A percentile compares a stretch with the other conserved stretches of the same genome.
Conservation (phyloP, 441 rosid genomes). For the Eutrema salsugineum region DNA sequence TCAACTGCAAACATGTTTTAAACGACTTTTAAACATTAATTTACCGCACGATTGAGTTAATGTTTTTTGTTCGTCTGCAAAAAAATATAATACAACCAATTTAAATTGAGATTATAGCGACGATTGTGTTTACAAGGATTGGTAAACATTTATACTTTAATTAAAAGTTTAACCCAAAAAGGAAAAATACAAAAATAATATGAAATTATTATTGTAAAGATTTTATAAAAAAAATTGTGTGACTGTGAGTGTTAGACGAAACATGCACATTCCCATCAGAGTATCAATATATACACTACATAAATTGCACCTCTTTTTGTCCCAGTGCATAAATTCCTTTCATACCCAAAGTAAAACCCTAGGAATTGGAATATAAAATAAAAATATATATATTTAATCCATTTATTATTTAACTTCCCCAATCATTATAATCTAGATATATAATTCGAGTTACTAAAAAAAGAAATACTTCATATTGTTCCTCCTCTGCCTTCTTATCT, state of each 20-base stretch:
- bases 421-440: slow-evolving; percentile 26
- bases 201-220: not conserved
- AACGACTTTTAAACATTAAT: too few species aligned
- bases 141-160: not conserved
- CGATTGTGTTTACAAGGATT: not conserved
- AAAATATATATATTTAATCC: not conserved
- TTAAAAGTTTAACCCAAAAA: not conserved
- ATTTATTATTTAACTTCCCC: slow-evolving; percentile 16
- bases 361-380: slow-evolving; percentile 14
- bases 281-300: slow-evolving; percentile 23
- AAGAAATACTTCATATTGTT: slow-evolving; percentile 14
- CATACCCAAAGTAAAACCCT: slow-evolving; percentile 32
- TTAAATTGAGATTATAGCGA: not conserved
- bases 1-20: too few species aligned
- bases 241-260: slow-evolving; percentile 22
- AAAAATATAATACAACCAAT: too few species aligned
- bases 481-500: slow-evolving; percentile 33
- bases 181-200: not conserved
- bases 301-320: slow-evolving; percentile 29
- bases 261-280: slow-evolving; percentile 23
- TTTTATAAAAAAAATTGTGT: not conserved
- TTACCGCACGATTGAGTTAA: too few species aligned
- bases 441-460: slow-evolving; percentile 24
- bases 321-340: slow-evolving; percentile 33
- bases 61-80: not conserved